Evolutionary conservation across 768 basidiomycete species (phyloP).

Genomic region (Amanita molliuscula): DNA sequence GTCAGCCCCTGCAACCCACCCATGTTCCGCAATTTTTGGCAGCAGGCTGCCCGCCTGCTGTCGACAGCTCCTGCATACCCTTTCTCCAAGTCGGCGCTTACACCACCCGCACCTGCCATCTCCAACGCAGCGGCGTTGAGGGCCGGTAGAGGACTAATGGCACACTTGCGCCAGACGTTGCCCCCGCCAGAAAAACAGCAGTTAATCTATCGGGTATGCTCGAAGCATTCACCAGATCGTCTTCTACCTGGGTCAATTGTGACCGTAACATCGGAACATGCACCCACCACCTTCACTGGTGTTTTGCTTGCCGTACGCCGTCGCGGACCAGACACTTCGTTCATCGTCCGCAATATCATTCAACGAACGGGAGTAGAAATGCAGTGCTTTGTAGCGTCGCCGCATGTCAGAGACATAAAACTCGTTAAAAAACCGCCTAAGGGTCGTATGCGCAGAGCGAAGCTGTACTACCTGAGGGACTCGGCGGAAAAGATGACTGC

Average conservation of each 20-base stretch:
- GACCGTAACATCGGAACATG: conserved; percentile 64
- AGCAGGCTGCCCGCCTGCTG: conserved; percentile 21
- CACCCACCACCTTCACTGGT: conserved; percentile 80
- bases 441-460: conserved; percentile 63
- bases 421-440: conserved; percentile 58
- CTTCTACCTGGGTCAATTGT: conserved; percentile 82
- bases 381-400: conserved; percentile 81
- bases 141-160: conserved; percentile 72
- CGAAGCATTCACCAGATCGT: conserved; percentile 53
- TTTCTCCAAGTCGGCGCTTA: conserved; percentile 61
- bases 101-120: conserved; percentile 33
- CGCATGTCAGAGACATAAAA: conserved; percentile 81
- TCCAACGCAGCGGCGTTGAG: conserved; percentile 36
- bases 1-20: background rate
- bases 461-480: conserved; percentile 75
- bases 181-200: conserved; percentile 59
- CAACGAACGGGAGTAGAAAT: conserved; percentile 90
- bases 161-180: conserved; percentile 54
- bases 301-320: conserved; percentile 78
- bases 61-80: conserved; percentile 49
- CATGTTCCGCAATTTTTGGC: background rate
- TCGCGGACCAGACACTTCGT: conserved; percentile 80
- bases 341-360: conserved; percentile 82
- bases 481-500: conserved; percentile 79
- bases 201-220: conserved; percentile 63